Base-by-base conservation (phyloP, 2,329 filamentous ascomycete genomes). In the Byssochlamys sp. region DNA sequence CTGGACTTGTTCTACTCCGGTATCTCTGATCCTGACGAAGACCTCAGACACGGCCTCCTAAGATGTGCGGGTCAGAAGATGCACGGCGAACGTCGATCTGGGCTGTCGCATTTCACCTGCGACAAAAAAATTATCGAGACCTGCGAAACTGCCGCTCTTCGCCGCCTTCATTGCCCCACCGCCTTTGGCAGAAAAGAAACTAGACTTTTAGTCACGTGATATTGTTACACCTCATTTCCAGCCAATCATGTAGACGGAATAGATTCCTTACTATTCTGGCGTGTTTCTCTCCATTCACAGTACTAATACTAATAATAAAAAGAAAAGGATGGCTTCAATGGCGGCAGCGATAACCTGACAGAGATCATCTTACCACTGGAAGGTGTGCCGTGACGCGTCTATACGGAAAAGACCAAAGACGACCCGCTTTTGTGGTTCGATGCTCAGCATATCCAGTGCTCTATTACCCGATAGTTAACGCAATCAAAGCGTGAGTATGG, bases 131-230 rank as follows among this genome's bases (percentile, higher is more conserved):
- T 50, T 55, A 49, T 52, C 57, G 68, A 63, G 68, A 67, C 64
- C 59, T 66, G 67, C 5, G 14, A 50, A 55, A 69, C 57, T 72
- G 71, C 67, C 62, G 2, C 24, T 11, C 1, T 29, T 55, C 53
- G 62, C 66, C 67, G 66, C 67, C 65, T 60, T 3, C 12, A 33
- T 3, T 0, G 0, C 0, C 0, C 24, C 55, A 66, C 62, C 61
- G 62, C 62, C 52, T 62, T 39, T 55, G 14, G 10, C 11, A 56
- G 53, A 6, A 35, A 31, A 31, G 1, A 51, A 2, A 14, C 24
- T 5, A 11, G 26, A 3, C 10, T 27, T 27, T 3, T 51, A 9
- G n/a, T 51, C 27, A 28, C 49, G 49, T 45, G 39, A n/a, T 19
- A 7, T 2, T 2, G 4, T 6, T 19, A 10, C 5, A 4, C 2